phyloP scores from a whole-genome alignment of 78 protist genomes.

The Dictyostelium firmibasis region DNA sequence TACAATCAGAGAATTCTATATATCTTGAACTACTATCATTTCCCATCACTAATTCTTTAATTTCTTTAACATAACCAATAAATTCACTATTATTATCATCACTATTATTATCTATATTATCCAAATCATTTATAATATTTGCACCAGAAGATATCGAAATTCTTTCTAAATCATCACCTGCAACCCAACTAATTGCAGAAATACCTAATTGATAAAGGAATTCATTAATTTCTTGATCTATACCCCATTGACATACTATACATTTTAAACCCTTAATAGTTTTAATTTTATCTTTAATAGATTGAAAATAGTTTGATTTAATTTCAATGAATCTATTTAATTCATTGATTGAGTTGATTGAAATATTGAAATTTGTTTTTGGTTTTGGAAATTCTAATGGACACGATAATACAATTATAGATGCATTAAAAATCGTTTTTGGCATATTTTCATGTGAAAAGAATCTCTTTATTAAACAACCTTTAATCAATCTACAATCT shows the following conservation, averaged over 20 bases:
- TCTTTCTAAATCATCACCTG: conserved; percentile 52
- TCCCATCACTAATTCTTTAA: not conserved
- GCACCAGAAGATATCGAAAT: conserved; percentile 29
- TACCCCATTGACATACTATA: conserved; percentile 75
- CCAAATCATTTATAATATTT: not conserved
- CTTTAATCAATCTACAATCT: conserved; percentile 19
- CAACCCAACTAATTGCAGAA: conserved; percentile 30
- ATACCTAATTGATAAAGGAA: not conserved
- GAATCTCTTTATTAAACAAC: conserved; percentile 19
- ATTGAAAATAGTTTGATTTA: not conserved
- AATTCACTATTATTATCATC: not conserved
- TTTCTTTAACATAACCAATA: not conserved
- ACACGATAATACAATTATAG: not conserved
- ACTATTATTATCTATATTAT: not conserved
- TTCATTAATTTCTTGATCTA: conserved; percentile 34
- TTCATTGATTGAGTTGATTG: not conserved
- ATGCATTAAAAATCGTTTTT: not conserved
- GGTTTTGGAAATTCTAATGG: conserved; percentile 40
- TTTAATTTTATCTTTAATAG: not conserved
- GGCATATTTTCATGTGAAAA: conserved; percentile 33
- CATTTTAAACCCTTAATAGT: not conserved
- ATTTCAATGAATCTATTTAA: not conserved
- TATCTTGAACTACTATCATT: not conserved
- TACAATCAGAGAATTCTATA: not conserved
- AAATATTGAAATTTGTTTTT: not conserved